Base-by-base conservation (phyloP, 31 red algal genomes). In the Porphyra umbilicalis region DNA sequence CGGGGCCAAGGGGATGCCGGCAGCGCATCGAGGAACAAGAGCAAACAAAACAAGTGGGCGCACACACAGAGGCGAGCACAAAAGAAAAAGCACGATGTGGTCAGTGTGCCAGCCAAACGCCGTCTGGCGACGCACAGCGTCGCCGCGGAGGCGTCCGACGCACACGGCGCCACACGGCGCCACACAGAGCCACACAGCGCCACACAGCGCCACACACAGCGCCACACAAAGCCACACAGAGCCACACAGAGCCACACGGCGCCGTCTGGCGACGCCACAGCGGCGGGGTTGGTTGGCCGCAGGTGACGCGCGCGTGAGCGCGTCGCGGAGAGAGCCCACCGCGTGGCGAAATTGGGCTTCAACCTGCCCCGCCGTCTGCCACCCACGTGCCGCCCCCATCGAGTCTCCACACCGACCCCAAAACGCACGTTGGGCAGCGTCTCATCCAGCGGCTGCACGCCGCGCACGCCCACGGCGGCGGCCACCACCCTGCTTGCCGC, bases 361-460 rank as follows among this genome's bases (percentile, higher is more conserved):
- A n/a, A n/a, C n/a, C n/a, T n/a, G n/a, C n/a, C n/a, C n/a, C n/a
- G n/a, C n/a, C n/a, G n/a, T n/a, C n/a, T n/a, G n/a, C n/a, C n/a
- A n/a, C n/a, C n/a, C 4, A 34, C 10, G 33, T 79, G 6, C 68
- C 15, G n/a, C 30, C n/a, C 35, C n/a, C n/a, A n/a, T n/a, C n/a
- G n/a, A n/a, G n/a, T n/a, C n/a, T n/a, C n/a, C 31, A 77, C 31
- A 18, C 33, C 29, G 6, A 10, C 30, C 74, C 25, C 4, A 16
- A 38, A 33, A 75, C 90, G 44, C 84, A 92, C 84, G 32, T 82
- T 82, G 20, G 80, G 80, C 57, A 82, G 11, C 68, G 92, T 95
- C 76, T 95, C 92, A 75, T 33, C 82, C 29, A 95, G 83, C 11
- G 92, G 92, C 68, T 95, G 92, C 32, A 81, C 83, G 18, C 92